Conservation (phyloP, 2,329 filamentous ascomycete species). For the Aspergillus cejpii region DNA sequence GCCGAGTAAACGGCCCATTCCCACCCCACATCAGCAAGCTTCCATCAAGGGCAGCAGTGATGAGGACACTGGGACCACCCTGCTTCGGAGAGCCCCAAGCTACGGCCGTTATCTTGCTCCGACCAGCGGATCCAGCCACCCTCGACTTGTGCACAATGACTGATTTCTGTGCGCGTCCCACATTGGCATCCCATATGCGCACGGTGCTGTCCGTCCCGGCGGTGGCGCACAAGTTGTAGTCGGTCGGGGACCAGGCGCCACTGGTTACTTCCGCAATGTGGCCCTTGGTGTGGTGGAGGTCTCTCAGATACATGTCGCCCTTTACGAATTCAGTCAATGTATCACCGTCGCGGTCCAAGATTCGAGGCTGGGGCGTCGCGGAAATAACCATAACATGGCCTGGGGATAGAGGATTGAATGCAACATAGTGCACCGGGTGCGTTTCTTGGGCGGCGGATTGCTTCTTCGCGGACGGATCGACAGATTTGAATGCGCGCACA, state of each 20-base stretch:
- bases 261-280: conserved; percentile 88
- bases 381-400: conserved; percentile 78
- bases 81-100: conserved; percentile 73
- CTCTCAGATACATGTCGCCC: conserved; percentile 94
- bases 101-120: conserved; percentile 89
- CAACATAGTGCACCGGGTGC: conserved; percentile 77
- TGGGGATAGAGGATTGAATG: conserved; percentile 78
- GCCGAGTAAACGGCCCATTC: conserved; percentile 76
- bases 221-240: conserved; percentile 78
- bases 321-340: conserved; percentile 83
- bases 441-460: conserved; percentile 65
- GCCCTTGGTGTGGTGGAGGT: conserved; percentile 96
- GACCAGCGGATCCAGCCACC: conserved; percentile 76
- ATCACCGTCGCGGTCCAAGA: conserved; percentile 84
- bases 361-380: conserved; percentile 81
- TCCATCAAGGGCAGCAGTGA: conserved; percentile 80
- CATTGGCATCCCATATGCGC: conserved; percentile 94
- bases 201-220: conserved; percentile 92
- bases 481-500: conserved; percentile 82
- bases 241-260: conserved; percentile 83
- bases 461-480: conserved; percentile 80
- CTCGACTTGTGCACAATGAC: conserved; percentile 94
- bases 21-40: conserved; percentile 88
- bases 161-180: conserved; percentile 81
- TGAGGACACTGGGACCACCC: conserved; percentile 70